Conservation (phyloP, 2,329 filamentous ascomycete species). For the Fusarium sp. region DNA sequence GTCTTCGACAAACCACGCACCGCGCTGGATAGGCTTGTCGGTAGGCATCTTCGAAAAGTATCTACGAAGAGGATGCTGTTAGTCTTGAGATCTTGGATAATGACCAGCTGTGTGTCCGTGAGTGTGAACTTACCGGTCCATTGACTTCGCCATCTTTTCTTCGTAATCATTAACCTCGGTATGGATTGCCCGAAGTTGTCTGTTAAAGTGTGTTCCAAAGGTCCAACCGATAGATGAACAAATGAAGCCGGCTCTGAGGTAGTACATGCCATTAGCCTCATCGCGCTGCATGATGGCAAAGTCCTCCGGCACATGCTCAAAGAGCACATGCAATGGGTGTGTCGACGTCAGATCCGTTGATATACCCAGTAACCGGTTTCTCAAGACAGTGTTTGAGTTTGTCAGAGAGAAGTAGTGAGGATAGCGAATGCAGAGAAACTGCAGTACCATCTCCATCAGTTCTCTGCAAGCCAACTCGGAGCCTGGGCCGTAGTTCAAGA, state of each 20-base stretch:
- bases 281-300: slow-evolving; percentile 83
- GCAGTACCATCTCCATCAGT: slow-evolving; percentile 86
- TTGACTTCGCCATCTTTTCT: slow-evolving; percentile 87
- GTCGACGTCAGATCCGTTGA: slow-evolving; percentile 71
- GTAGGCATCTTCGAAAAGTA: slow-evolving; percentile 84
- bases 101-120: too few species aligned
- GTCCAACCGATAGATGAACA: slow-evolving; percentile 89
- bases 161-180: slow-evolving; percentile 83
- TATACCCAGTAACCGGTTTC: slow-evolving; percentile 76
- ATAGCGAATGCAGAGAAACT: slow-evolving; percentile 82
- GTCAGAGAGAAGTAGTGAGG: slow-evolving; percentile 79
- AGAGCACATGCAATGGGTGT: slow-evolving; percentile 77
- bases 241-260: slow-evolving; percentile 81
- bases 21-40: slow-evolving; percentile 83
- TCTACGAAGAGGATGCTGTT: slow-evolving; percentile 56
- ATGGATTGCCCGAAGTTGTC: slow-evolving; percentile 80
- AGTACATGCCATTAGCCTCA: slow-evolving; percentile 78
- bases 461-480: slow-evolving; percentile 86
- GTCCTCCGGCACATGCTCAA: slow-evolving; percentile 86
- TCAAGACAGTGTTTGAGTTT: slow-evolving; percentile 67
- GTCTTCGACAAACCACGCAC: slow-evolving; percentile 85
- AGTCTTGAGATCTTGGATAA: neutral
- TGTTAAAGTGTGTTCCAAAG: slow-evolving; percentile 78
- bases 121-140: slow-evolving; percentile 75
- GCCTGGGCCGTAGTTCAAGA: slow-evolving; percentile 79